A percentile compares a stretch with the other conserved stretches of the same genome.
These are phyloP conservation scores for Clausena lansium DNA, from an alignment of 345 rosid species.

Conservation along the genomic window DNA sequence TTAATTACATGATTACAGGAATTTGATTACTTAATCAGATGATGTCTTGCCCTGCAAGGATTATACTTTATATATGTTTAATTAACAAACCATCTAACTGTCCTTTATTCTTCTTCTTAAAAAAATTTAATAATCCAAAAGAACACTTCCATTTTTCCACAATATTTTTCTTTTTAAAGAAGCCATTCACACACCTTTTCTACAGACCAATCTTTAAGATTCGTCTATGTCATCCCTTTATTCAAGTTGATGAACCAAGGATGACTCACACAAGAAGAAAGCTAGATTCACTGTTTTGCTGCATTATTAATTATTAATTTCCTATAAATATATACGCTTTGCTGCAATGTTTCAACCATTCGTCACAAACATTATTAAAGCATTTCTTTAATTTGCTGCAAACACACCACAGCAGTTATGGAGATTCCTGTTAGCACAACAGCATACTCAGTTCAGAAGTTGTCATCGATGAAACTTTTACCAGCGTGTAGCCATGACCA, in stretches of 20 bases:
- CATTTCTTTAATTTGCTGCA: no score
- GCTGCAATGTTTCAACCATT: not conserved
- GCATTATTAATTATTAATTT: not conserved
- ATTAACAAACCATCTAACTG: not conserved
- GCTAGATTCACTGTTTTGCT: constrained; percentile 11
- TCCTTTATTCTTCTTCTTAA: not conserved
- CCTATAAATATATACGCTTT: not conserved
- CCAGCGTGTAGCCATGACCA: constrained; percentile 28
- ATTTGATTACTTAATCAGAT: not conserved
- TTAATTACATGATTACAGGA: no score
- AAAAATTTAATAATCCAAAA: not conserved
- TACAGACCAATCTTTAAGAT: not conserved
- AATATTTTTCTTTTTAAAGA: constrained; percentile 16
- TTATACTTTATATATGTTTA: not conserved
- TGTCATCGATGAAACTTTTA: constrained; percentile 22
- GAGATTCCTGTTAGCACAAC: constrained; percentile 23
- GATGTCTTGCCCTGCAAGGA: not conserved
- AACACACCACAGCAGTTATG: not conserved
- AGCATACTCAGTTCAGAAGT: constrained; percentile 22
- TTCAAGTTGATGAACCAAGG: constrained; percentile 20
- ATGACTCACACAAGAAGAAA: constrained; percentile 37
- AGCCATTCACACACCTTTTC: not conserved
- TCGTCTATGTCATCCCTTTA: constrained; percentile 12
- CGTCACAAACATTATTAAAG: not conserved
- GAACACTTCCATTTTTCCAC: not conserved